Conservation (phyloP, 495 filamentous ascomycete genomes). For the Penicillium mononematosum region DNA sequence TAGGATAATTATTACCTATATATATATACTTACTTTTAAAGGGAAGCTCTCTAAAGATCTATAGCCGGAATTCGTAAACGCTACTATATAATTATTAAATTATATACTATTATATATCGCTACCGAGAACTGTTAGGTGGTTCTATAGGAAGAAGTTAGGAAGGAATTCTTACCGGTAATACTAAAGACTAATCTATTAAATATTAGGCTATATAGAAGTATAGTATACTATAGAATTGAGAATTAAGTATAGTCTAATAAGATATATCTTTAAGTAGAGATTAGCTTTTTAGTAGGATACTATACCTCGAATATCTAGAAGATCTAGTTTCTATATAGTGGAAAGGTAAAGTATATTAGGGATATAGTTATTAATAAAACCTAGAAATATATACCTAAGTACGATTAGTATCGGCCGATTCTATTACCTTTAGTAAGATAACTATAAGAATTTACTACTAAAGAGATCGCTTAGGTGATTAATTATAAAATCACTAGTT, state of each 20-base stretch:
- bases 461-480: too few species aligned
- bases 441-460: not conserved
- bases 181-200: not conserved
- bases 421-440: not conserved
- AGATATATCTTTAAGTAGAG: not conserved
- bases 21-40: not conserved
- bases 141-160: too few species aligned
- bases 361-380: not conserved
- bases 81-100: not conserved
- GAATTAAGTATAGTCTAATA: not conserved
- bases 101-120: not conserved
- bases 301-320: not conserved
- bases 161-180: not conserved
- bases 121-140: not conserved
- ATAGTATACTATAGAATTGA: not conserved
- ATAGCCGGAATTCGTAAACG: not conserved
- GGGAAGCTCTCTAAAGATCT: not conserved
- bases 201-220: conserved; percentile 1
- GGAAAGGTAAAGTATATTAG: not conserved
- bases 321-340: not conserved
- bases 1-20: not conserved
- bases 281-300: not conserved
- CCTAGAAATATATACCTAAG: not conserved
- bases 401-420: not conserved
- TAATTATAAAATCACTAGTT: too few species aligned